A percentile compares a stretch with the other conserved stretches of the same genome.
Evolutionary conservation across 768 basidiomycete genomes (phyloP).

Genomic region (Termitomyces sp.): DNA sequence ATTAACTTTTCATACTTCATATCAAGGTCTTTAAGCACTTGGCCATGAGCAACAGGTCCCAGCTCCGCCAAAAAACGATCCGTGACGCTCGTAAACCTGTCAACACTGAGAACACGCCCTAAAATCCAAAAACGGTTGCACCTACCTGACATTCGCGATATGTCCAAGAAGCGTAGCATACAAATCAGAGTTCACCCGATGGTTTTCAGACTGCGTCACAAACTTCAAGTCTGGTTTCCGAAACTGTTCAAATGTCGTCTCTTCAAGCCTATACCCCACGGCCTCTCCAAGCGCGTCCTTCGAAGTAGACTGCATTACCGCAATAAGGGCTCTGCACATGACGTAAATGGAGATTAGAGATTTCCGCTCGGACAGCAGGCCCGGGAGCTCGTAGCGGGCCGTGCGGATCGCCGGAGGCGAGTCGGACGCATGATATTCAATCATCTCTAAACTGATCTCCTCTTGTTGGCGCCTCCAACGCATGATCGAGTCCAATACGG

Average conservation of each 20-base stretch:
- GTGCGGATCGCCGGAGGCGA: conserved; percentile 27
- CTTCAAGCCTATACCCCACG: conserved; percentile 77
- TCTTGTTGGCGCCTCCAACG: conserved; percentile 82
- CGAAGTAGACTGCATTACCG: conserved; percentile 63
- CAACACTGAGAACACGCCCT: neutral
- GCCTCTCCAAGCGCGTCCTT: conserved; percentile 76
- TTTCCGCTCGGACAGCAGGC: conserved; percentile 61
- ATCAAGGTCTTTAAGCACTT: conserved; percentile 76
- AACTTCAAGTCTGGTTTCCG: conserved; percentile 64
- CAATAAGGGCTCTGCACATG: conserved; percentile 82
- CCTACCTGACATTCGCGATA: conserved; percentile 74
- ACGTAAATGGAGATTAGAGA: conserved; percentile 85
- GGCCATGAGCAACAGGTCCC: conserved; percentile 63
- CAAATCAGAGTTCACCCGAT: conserved; percentile 74
- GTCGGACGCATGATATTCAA: conserved; percentile 41
- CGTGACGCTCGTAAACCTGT: conserved; percentile 86
- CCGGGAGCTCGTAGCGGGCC: conserved; percentile 40
- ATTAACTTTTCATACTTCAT: conserved; percentile 82
- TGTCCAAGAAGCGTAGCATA: conserved; percentile 83
- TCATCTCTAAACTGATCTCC: conserved; percentile 43
- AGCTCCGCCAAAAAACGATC: conserved; percentile 85
- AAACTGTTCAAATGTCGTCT: conserved; percentile 85
- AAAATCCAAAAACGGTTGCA: neutral
- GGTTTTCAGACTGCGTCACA: conserved; percentile 63
- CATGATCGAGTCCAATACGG: conserved; percentile 81